Conservation (phyloP, 768 basidiomycete genomes). For the Suillus fuscotomentosus region DNA sequence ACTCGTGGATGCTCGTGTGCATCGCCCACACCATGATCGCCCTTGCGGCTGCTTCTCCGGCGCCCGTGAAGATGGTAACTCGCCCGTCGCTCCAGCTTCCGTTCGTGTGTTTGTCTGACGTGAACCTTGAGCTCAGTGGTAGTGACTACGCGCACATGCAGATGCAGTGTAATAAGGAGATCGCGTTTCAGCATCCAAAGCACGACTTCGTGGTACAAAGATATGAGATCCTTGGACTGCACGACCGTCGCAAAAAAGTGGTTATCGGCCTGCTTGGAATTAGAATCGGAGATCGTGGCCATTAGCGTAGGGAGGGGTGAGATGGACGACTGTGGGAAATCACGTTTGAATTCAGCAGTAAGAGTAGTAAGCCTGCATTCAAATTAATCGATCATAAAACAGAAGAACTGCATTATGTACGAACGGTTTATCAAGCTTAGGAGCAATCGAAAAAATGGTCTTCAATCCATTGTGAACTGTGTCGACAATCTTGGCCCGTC, state of each 20-base stretch:
- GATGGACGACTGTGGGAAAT: slow-evolving; percentile 60
- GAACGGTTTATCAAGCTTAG: slow-evolving; percentile 59
- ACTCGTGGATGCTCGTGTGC: slow-evolving; percentile 5
- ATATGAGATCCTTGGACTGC: slow-evolving; percentile 61
- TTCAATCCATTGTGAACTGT: slow-evolving; percentile 75
- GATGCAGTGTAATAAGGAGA: slow-evolving; percentile 80
- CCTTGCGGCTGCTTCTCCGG: slow-evolving; percentile 13
- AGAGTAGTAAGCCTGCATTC: slow-evolving; percentile 37
- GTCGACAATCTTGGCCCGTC: slow-evolving; percentile 88
- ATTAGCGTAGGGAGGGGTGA: slow-evolving; percentile 74
- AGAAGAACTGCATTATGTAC: slow-evolving; percentile 26
- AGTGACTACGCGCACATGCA: slow-evolving; percentile 82
- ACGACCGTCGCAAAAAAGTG: slow-evolving; percentile 85
- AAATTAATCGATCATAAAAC: slow-evolving; percentile 6
- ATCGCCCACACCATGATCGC: slow-evolving; percentile 18
- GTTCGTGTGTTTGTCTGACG: slow-evolving; percentile 50
- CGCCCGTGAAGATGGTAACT: slow-evolving; percentile 20
- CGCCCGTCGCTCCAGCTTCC: slow-evolving; percentile 29
- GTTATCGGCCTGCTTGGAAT: slow-evolving; percentile 59
- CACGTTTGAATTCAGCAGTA: slow-evolving; percentile 55
- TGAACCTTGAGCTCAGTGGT: slow-evolving; percentile 70
- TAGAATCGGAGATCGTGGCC: slow-evolving; percentile 67
- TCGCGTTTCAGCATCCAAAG: slow-evolving; percentile 90
- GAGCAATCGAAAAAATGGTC: slow-evolving; percentile 77
- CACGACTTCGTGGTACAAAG: slow-evolving; percentile 77